A percentile compares a stretch with the other conserved stretches of the same genome.
Evolutionary conservation across 2,329 filamentous ascomycete genomes (phyloP).

Genomic region (Thielaviopsis populi): DNA sequence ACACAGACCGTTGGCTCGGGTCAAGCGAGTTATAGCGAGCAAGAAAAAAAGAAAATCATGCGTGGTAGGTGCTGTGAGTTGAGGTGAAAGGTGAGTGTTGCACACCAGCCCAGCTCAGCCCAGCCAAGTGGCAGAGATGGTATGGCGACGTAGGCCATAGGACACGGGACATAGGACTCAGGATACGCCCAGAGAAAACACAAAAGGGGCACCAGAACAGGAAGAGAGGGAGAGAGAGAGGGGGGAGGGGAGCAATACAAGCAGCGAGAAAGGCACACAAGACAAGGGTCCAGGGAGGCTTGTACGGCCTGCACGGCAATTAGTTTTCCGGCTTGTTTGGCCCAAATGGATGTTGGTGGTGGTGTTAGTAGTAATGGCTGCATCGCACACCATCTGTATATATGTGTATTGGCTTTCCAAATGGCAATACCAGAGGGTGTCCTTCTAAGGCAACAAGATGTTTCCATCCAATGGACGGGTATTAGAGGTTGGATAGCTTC

Average conservation of each 20-base stretch:
- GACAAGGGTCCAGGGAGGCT: neutral
- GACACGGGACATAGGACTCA: neutral
- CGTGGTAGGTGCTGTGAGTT: constrained; percentile 1
- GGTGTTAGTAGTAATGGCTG: neutral
- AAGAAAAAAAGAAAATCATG: constrained; percentile 1
- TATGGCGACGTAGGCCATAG: no score
- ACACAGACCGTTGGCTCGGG: neutral
- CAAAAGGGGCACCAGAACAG: no score
- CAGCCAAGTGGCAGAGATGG: neutral
- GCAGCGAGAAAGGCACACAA: neutral
- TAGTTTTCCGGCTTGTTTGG: neutral
- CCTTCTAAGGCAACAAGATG: neutral
- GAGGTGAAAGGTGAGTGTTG: neutral
- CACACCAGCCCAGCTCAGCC: neutral
- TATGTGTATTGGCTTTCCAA: neutral
- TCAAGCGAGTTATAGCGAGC: neutral
- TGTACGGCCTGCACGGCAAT: neutral
- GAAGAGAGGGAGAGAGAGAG: neutral
- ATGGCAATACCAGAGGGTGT: neutral
- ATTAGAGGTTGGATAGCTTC: neutral
- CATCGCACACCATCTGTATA: neutral
- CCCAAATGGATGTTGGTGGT: neutral
- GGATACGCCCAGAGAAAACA: neutral
- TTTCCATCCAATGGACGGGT: neutral
- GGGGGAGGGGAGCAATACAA: neutral